Evolutionary conservation across 441 rosid species (phyloP).

Genomic region (Croton laevigatus): DNA sequence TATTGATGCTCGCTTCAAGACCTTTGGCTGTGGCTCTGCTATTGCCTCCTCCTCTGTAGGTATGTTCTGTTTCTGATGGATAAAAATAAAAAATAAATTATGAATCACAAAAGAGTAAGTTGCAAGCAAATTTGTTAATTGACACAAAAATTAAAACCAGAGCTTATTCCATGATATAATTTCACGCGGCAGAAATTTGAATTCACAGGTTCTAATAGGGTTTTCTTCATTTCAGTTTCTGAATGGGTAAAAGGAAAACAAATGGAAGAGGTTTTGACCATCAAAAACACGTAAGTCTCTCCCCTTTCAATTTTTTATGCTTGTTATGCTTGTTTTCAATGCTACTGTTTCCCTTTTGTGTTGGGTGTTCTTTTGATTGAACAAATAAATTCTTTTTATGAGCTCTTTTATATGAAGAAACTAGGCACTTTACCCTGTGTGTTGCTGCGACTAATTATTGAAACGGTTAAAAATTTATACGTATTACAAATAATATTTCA

Average conservation of each 20-base stretch:
- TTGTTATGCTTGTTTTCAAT: not conserved
- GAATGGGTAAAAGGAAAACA: conserved; percentile 98
- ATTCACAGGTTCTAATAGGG: not conserved
- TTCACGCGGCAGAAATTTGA: not conserved
- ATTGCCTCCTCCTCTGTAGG: conserved; percentile 95
- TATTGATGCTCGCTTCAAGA: conserved; percentile 87
- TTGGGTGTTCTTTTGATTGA: not conserved
- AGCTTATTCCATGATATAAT: not conserved
- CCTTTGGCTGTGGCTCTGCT: conserved; percentile 97
- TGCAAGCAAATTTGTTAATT: not conserved
- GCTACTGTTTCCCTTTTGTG: not conserved
- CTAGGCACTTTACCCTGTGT: too few species aligned
- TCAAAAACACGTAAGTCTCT: conserved; percentile 82
- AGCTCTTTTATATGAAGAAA: too few species aligned
- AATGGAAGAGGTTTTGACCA: conserved; percentile 78
- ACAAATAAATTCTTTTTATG: too few species aligned
- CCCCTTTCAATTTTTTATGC: not conserved
- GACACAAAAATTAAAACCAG: not conserved
- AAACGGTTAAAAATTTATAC: too few species aligned
- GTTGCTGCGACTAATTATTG: too few species aligned
- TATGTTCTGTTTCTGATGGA: conserved; percentile 19
- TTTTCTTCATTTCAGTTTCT: conserved; percentile 47
- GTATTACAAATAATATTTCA: too few species aligned
- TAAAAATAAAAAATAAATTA: not conserved
- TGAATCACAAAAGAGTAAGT: not conserved